These are phyloP conservation scores for Wolfiporia cocos DNA, from an alignment of 1,284 basidiomycete species.

Conservation along the genomic window DNA sequence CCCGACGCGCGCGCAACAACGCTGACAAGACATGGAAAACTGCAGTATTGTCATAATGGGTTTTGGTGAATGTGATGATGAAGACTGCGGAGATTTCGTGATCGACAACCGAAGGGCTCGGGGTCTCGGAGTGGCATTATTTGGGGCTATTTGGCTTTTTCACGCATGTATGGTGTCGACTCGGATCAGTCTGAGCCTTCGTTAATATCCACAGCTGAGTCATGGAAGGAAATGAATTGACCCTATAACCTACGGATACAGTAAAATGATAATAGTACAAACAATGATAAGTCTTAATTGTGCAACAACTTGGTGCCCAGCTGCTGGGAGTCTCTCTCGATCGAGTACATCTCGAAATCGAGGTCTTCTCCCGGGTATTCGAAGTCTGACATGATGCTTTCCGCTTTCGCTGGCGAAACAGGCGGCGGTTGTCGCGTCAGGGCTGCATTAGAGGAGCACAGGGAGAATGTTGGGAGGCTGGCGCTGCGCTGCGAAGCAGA, in stretches of 20 bases:
- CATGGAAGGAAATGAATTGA: no score
- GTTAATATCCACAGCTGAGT: no score
- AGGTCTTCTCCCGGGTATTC: neutral
- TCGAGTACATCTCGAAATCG: conserved; percentile 24
- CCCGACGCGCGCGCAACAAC: no score
- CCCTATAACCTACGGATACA: conserved; percentile 7
- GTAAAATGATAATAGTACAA: conserved; percentile 3
- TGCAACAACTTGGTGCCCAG: conserved; percentile 19
- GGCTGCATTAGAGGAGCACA: conserved; percentile 7
- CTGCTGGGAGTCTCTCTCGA: conserved; percentile 26
- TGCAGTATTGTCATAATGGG: no score
- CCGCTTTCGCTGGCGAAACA: neutral
- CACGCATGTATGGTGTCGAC: no score
- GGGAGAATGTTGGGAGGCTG: conserved; percentile 11
- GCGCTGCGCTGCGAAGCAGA: conserved; percentile 15
- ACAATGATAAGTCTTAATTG: neutral
- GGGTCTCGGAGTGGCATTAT: no score
- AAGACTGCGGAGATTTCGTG: no score
- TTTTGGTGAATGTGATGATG: no score
- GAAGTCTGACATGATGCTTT: conserved; percentile 1
- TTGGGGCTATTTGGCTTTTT: no score
- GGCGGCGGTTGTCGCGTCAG: conserved; percentile 6
- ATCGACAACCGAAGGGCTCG: no score
- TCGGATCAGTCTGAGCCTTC: no score
- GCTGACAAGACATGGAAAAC: no score